These are phyloP conservation scores for Nidularia pulvinata DNA, from an alignment of 768 basidiomycete genomes.

Conservation along the genomic window DNA sequence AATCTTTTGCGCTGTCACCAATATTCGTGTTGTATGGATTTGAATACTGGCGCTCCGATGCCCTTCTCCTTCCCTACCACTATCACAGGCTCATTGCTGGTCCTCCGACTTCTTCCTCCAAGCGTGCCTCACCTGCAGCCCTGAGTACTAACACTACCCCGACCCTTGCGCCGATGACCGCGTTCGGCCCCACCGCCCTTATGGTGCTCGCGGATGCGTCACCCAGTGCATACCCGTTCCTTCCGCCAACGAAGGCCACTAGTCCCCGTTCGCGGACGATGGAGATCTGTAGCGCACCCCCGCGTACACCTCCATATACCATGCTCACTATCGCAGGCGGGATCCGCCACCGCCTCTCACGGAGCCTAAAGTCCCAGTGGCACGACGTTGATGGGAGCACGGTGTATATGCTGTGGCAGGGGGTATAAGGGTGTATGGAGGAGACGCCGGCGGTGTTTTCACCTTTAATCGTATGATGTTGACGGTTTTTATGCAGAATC, in stretches of 20 bases:
- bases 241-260: no score
- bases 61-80: no score
- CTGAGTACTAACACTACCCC: no score
- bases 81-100: no score
- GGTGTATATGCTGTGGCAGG: slow-evolving; percentile 87
- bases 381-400: slow-evolving; percentile 73
- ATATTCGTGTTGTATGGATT: no score
- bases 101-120: no score
- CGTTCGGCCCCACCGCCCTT: slow-evolving; percentile 45
- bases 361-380: slow-evolving; percentile 52
- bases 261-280: slow-evolving; percentile 14
- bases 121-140: no score
- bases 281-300: slow-evolving; percentile 27
- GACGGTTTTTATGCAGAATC: slow-evolving; percentile 63
- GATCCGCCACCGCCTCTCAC: slow-evolving; percentile 35
- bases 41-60: no score
- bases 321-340: slow-evolving; percentile 42
- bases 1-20: no score
- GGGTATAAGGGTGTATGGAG: slow-evolving; percentile 77
- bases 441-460: slow-evolving; percentile 56
- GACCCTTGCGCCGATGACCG: slow-evolving; percentile 47
- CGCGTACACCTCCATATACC: slow-evolving; percentile 41
- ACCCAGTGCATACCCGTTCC: no score
- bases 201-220: slow-evolving; percentile 59
- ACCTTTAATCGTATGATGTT: not conserved